phyloP scores from a whole-genome alignment of 2,329 filamentous ascomycete species.

The Colletotrichum lini region DNA sequence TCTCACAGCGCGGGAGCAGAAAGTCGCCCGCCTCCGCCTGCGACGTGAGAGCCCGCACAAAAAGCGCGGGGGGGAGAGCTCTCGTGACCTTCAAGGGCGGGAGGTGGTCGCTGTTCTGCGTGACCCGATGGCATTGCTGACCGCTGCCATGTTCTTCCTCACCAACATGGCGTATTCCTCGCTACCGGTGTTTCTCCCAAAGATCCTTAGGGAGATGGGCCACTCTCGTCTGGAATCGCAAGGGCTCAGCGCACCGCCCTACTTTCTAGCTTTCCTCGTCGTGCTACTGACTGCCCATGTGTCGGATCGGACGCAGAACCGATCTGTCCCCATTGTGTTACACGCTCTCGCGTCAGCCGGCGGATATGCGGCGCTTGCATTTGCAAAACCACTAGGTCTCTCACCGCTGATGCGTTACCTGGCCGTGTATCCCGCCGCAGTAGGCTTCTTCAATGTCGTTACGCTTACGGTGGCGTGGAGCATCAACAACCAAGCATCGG shows the following conservation, averaged over 20 bases:
- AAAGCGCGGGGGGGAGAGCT: constrained; percentile 41
- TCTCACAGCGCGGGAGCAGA: constrained; percentile 74
- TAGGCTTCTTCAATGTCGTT: constrained; percentile 88
- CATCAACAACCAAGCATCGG: constrained; percentile 84
- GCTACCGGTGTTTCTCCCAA: constrained; percentile 89
- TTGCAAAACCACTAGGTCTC: constrained; percentile 65
- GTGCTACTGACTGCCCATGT: constrained; percentile 81
- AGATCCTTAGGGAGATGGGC: constrained; percentile 83
- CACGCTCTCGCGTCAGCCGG: constrained; percentile 77
- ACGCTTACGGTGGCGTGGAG: constrained; percentile 90
- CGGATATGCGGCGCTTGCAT: constrained; percentile 73
- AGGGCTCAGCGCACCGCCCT: constrained; percentile 85
- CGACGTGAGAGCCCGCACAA: constrained; percentile 60
- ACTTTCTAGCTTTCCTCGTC: constrained; percentile 79
- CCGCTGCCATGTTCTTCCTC: constrained; percentile 87
- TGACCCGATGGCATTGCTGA: constrained; percentile 81
- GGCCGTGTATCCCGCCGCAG: constrained; percentile 82
- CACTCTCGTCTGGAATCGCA: constrained; percentile 78
- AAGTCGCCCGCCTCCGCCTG: constrained; percentile 80
- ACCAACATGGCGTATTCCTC: constrained; percentile 91
- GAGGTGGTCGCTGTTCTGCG: constrained; percentile 72
- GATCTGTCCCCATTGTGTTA: constrained; percentile 76
- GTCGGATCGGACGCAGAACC: constrained; percentile 76
- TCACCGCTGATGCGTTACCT: constrained; percentile 73
- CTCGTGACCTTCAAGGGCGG: constrained; percentile 62